Evolutionary conservation across 2,329 filamentous ascomycete species (phyloP).

Genomic region (Lasiodiplodia sp.): DNA sequence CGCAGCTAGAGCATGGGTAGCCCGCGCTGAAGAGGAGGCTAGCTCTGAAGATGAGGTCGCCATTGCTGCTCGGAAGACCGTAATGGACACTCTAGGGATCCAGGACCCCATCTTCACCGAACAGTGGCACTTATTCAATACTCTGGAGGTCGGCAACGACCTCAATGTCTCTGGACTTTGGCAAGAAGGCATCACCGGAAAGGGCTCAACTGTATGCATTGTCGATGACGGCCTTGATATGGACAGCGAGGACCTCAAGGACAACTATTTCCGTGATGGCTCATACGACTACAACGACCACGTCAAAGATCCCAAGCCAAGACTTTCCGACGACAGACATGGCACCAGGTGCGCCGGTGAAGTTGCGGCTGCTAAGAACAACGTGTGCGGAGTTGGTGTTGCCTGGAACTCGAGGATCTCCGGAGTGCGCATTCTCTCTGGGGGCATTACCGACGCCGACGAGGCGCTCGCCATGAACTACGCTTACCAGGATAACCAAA

Average conservation of each 20-base stretch:
- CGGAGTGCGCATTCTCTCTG: constrained; percentile 90
- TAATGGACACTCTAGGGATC: constrained; percentile 75
- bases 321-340: constrained; percentile 84
- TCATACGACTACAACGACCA: constrained; percentile 97
- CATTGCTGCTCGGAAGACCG: constrained; percentile 55
- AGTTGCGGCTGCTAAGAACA: constrained; percentile 87
- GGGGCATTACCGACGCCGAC: constrained; percentile 88
- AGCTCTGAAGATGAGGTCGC: neutral
- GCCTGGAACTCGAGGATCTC: constrained; percentile 91
- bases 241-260: constrained; percentile 89
- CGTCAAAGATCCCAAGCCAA: constrained; percentile 77
- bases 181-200: constrained; percentile 87
- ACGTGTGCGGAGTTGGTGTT: constrained; percentile 94
- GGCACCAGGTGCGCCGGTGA: constrained; percentile 96
- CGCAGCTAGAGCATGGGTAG: neutral
- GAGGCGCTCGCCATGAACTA: constrained; percentile 94
- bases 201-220: constrained; percentile 88
- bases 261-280: constrained; percentile 91
- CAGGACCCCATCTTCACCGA: constrained; percentile 88
- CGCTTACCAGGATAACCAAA: constrained; percentile 87
- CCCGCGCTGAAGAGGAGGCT: neutral
- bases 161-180: constrained; percentile 96
- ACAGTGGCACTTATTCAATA: constrained; percentile 96
- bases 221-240: constrained; percentile 97
- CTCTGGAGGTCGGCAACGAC: constrained; percentile 82